A percentile compares a stretch with the other conserved stretches of the same genome.
Evolutionary conservation across 2,329 filamentous ascomycete genomes (phyloP).

Genomic region (Berkeleyomyces rouxiae): DNA sequence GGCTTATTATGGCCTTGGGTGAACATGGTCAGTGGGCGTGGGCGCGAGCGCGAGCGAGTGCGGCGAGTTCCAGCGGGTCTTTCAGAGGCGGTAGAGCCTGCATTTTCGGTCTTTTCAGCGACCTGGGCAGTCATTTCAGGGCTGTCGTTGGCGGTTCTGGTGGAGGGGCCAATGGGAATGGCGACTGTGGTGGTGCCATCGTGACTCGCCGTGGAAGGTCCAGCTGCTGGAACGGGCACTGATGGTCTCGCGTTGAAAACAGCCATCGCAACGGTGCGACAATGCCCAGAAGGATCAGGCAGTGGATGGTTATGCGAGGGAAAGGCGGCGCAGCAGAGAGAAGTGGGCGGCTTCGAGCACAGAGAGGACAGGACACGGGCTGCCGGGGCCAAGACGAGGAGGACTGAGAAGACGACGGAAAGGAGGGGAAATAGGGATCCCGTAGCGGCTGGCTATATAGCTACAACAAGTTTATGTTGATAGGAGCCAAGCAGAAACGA

Average conservation of each 20-base stretch:
- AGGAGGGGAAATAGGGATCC: neutral
- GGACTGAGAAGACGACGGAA: neutral
- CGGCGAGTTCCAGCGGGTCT: neutral
- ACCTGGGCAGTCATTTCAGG: neutral
- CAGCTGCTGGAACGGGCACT: neutral
- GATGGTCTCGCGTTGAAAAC: neutral
- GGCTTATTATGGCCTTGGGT: conserved; percentile 1
- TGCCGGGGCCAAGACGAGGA: neutral
- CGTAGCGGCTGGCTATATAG: neutral
- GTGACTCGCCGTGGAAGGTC: neutral
- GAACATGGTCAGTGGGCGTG: conserved; percentile 6
- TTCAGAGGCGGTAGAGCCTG: neutral
- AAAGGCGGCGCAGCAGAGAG: neutral
- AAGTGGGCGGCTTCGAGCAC: neutral
- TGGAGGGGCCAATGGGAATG: neutral
- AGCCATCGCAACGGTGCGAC: neutral
- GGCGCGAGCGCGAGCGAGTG: conserved; percentile 5
- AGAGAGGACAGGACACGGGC: neutral
- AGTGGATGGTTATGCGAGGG: neutral
- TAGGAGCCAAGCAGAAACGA: too few species aligned
- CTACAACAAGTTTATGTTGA: too few species aligned
- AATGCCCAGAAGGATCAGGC: neutral
- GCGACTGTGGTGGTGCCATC: neutral
- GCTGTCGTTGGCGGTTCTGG: neutral
- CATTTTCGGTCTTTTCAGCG: neutral